Evolutionary conservation across 2,329 filamentous ascomycete species (phyloP), one percentile per base, ranked within the genome.

Genomic region (Pestalotiopsis sp.): DNA sequence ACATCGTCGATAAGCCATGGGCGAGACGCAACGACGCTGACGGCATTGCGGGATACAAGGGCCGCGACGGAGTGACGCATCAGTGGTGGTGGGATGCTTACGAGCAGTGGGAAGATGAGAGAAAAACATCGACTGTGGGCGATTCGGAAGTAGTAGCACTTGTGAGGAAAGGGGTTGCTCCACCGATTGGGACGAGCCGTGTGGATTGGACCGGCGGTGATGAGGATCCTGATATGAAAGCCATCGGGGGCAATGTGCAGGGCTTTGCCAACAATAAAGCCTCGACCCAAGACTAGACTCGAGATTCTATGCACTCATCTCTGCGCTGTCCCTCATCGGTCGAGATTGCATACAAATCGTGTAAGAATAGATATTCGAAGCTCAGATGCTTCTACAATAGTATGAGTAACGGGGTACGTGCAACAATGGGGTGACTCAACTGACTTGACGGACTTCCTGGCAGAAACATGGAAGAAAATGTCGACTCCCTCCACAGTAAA

Each of bases 1-100:
- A 87, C 67, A 86, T 88, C 67, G 84, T 87, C 6, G 85, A 87
- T 71, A 88, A 88, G 76, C 86, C 86, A 14, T 88, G 86, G 86
- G 80, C 82, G 49, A 79, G 77, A 65, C 78, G 81, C 20, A 77
- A 84, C 3, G 75, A 75, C 20, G 72, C 74, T 23, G 80, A 84
- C 68, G 83, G 83, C 2, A 73, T 76, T 20, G 85, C 83, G 0
- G 85, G 85, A 2, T 85, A 86, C 72, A 77, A 82, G 31, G 85
- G 84, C 1, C 77, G 82, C 57, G 86, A 89, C 72, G 84, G 85
- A 0, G 81, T 79, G 59, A 86, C 84, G 59, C 85, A 88, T 76
- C 72, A 69, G 31, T 86, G 84, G 85, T 88, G 85, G 85, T 87
- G 85, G 85, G 74, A 80, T 17, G 77, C 80, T 58, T 87, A 80